Percentiles rank a stretch among this genome's conserved stretches.
phyloP scores from a whole-genome alignment of 1,284 basidiomycete species.

The Cutaneotrichosporon daszewskae region DNA sequence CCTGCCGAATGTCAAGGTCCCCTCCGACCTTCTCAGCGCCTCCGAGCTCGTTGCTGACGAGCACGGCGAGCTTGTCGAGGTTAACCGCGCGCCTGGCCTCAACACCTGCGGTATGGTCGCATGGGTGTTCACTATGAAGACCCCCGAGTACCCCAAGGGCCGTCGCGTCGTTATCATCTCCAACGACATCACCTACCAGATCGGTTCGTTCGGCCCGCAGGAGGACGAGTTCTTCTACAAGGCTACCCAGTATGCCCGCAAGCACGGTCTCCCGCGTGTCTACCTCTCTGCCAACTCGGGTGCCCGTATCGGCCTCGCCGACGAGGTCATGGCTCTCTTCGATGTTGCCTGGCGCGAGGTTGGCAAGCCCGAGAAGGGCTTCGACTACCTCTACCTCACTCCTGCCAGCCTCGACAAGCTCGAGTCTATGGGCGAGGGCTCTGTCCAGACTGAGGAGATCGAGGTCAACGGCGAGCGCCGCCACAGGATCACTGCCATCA shows the following conservation, averaged over 20 bases:
- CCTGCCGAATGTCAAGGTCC: conserved; percentile 64
- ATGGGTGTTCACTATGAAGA: conserved; percentile 90
- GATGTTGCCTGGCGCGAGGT: conserved; percentile 85
- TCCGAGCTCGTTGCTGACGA: conserved; percentile 93
- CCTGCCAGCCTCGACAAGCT: conserved; percentile 76
- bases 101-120: conserved; percentile 98
- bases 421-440: conserved; percentile 69
- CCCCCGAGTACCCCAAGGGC: conserved; percentile 88
- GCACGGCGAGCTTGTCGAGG: conserved; percentile 80
- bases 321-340: conserved; percentile 85
- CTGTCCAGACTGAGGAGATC: conserved; percentile 76
- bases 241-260: conserved; percentile 87
- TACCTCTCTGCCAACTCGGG: conserved; percentile 99
- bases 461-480: conserved; percentile 79
- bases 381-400: conserved; percentile 93
- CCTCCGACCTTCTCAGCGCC: conserved; percentile 72
- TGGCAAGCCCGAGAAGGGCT: conserved; percentile 82
- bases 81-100: conserved; percentile 84
- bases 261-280: conserved; percentile 81
- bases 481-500: conserved; percentile 93
- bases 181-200: conserved; percentile 98
- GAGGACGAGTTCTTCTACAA: conserved; percentile 97
- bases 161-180: conserved; percentile 85
- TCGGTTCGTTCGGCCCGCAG: conserved; percentile 92
- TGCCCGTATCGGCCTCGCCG: conserved; percentile 91